Evolutionary conservation across 179 eudicot genomes (phyloP).

Genomic region (Corrigiola litoralis): DNA sequence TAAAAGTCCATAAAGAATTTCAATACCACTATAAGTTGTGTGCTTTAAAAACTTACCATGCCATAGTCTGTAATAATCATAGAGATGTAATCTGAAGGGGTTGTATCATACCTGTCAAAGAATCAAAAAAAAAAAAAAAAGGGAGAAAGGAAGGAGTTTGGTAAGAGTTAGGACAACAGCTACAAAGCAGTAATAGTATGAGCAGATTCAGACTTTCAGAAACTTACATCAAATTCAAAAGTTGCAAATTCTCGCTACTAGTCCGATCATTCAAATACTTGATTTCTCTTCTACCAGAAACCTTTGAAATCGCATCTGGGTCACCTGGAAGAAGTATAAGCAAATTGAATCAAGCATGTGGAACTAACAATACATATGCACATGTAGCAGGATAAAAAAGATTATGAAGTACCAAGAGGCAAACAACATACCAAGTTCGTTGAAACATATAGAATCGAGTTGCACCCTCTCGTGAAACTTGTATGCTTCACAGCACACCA

Average conservation of each 20-base stretch:
- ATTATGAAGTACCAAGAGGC: neutral
- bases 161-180: neutral
- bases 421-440: constrained; percentile 82
- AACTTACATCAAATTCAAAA: constrained; percentile 78
- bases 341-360: neutral
- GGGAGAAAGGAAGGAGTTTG: too few relatives aligned
- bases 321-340: constrained; percentile 46
- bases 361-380: neutral
- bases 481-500: constrained; percentile 97
- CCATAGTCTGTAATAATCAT: constrained; percentile 95
- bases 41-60: constrained; percentile 83
- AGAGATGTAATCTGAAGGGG: constrained; percentile 92
- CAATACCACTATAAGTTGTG: neutral
- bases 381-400: neutral
- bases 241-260: constrained; percentile 66
- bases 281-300: constrained; percentile 70
- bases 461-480: constrained; percentile 98
- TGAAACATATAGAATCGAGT: constrained; percentile 96
- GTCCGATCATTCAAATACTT: constrained; percentile 63
- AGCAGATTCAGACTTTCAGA: neutral
- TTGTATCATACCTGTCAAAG: constrained; percentile 72
- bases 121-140: constrained; percentile 24
- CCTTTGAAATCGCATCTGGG: constrained; percentile 73
- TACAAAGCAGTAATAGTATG: neutral
- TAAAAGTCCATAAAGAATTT: neutral